Evolutionary conservation across 352 stramenopile species (phyloP).

Genomic region (Aphanomyces astaci): DNA sequence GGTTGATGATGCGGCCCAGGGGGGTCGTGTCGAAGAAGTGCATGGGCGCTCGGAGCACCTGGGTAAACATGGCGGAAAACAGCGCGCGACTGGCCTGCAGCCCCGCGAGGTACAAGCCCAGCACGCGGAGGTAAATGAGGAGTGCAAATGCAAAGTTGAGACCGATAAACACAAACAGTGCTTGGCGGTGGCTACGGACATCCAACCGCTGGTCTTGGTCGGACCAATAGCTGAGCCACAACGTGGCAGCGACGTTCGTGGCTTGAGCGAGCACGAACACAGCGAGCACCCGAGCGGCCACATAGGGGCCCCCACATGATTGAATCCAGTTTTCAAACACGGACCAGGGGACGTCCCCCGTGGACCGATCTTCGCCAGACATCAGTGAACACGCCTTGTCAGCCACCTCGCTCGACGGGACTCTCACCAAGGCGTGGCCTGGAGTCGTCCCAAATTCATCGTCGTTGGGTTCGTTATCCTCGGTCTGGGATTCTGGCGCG

Average conservation of each 20-base stretch:
- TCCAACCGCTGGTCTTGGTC: constrained; percentile 39
- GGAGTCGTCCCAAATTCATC: constrained; percentile 31
- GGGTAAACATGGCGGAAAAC: constrained; percentile 48
- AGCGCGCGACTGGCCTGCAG: constrained; percentile 51
- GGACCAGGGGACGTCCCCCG: constrained; percentile 34
- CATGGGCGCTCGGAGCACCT: constrained; percentile 71
- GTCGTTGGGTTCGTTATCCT: constrained; percentile 21
- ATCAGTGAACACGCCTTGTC: constrained; percentile 31
- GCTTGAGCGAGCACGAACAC: constrained; percentile 37
- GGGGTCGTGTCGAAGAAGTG: constrained; percentile 89
- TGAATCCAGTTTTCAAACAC: constrained; percentile 52
- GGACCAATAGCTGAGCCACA: constrained; percentile 94
- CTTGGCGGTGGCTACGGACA: constrained; percentile 30
- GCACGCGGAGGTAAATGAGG: constrained; percentile 52
- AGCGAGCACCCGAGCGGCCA: constrained; percentile 36
- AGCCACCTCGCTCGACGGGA: constrained; percentile 38
- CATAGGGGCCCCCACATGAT: constrained; percentile 39
- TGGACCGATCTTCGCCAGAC: constrained; percentile 34
- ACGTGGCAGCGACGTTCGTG: constrained; percentile 15
- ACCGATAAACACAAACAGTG: constrained; percentile 75
- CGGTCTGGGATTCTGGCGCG: constrained; percentile 27
- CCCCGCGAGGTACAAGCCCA: constrained; percentile 47
- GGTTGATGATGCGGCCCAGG: constrained; percentile 90
- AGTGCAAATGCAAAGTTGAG: constrained; percentile 56
- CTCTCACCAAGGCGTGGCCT: constrained; percentile 28